Conservation (phyloP, 306 rosid species). For the Vachellia collinsii region DNA sequence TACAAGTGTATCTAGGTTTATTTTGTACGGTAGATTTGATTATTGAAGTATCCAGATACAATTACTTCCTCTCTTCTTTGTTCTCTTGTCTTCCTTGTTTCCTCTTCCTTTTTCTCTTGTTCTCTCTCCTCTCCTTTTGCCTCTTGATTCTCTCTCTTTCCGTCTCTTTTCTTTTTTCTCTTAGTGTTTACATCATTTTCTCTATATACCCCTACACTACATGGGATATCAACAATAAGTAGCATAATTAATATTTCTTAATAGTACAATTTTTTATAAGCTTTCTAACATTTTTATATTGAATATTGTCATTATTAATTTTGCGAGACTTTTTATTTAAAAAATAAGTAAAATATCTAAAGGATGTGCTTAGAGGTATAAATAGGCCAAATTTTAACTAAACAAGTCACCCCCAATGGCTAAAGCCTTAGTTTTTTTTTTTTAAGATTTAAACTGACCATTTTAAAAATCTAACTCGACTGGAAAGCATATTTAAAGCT, state of each 20-base stretch:
- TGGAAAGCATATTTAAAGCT: neutral
- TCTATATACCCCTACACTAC: neutral
- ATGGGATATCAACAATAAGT: neutral
- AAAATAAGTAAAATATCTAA: neutral
- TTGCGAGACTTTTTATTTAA: neutral
- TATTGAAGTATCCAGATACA: no score
- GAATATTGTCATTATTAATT: neutral
- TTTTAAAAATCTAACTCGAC: neutral
- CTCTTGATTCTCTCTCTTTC: no score
- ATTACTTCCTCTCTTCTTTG: no score
- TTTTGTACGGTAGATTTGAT: no score
- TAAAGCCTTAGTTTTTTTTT: neutral
- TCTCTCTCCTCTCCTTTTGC: no score
- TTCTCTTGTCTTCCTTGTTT: no score
- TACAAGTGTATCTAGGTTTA: no score
- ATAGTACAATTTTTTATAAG: neutral
- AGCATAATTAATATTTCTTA: neutral
- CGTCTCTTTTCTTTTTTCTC: no score
- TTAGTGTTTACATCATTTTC: no score
- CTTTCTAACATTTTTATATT: neutral
- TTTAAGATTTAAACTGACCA: neutral
- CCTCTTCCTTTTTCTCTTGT: no score
- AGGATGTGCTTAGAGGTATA: neutral
- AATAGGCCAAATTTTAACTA: neutral
- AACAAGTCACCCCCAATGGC: neutral